Base-by-base conservation (phyloP, 106 monocot species). In the Agapanthus africanus region DNA sequence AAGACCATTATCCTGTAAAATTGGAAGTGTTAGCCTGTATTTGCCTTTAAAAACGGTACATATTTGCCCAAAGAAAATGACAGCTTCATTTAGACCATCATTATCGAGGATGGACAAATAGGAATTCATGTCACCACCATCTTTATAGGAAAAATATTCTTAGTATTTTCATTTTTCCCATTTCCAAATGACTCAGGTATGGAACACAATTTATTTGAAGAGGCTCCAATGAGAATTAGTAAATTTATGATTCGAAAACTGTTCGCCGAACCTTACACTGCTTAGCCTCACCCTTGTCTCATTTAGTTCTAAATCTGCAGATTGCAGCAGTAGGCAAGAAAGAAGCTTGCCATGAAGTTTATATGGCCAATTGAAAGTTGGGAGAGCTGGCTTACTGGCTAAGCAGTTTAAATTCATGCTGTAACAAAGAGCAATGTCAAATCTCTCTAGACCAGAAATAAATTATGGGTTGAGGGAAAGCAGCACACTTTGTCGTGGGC, bases 1-100 rank as follows among this genome's bases (percentile, higher is more conserved):
- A 71, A 93, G 83, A 18, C 93, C 93, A 74, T 90, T 93, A 35
- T 93, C 93, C 93, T 93, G 85, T 11, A 76, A 38, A 50, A n/a
- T n/a, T n/a, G n/a, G n/a, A n/a, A n/a, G n/a, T n/a, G n/a, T n/a
- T n/a, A n/a, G n/a, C n/a, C n/a, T n/a, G n/a, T n/a, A n/a, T n/a
- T n/a, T n/a, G n/a, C n/a, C n/a, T n/a, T n/a, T n/a, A n/a, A n/a
- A n/a, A n/a, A n/a, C 25, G 49, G 22, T 13, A 52, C 22, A 4
- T 23, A 10, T 10, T 52, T 52, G 52, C 23, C 52, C 21, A 52
- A 25, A 52, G 25, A n/a, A 21, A 6, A 52, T 7, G 47, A 18
- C 25, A n/a, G 23, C 6, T 22, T 52, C 52, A 52, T 22, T 52
- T 52, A 52, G 10, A 23, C 25, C 52, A 25, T 25, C 52, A 4